Evolutionary conservation across 495 filamentous ascomycete genomes (phyloP).

Genomic region (Xylaria intraflava): DNA sequence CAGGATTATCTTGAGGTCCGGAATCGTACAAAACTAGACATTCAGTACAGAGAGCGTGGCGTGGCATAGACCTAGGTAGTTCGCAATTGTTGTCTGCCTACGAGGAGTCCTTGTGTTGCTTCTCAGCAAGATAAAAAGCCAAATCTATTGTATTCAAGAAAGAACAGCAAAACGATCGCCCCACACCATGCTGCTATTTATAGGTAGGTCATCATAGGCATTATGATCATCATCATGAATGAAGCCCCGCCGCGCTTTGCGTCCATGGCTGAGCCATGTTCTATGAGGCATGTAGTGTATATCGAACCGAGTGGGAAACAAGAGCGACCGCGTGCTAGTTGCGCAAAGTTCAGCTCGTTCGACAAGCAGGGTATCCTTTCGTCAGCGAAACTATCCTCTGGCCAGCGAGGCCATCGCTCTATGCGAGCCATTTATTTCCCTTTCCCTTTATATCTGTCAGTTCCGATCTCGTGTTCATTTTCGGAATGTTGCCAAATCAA

Average conservation of each 20-base stretch:
- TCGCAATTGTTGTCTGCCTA: no score
- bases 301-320: constrained; percentile 1
- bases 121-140: not conserved
- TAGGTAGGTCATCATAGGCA: constrained; percentile 14
- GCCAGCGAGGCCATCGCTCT: constrained; percentile 8
- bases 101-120: not conserved
- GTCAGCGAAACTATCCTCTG: constrained; percentile 5
- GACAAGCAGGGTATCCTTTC: not conserved
- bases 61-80: no score
- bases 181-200: constrained; percentile 3
- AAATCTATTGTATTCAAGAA: constrained; percentile 1
- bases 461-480: not conserved
- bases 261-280: not conserved
- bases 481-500: not conserved
- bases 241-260: not conserved
- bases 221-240: constrained; percentile 15
- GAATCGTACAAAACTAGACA: no score
- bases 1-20: no score
- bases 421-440: constrained; percentile 8
- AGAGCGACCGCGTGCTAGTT: not conserved
- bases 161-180: not conserved
- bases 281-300: constrained; percentile 3
- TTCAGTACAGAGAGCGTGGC: no score
- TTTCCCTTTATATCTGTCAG: not conserved
- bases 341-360: constrained; percentile 3